These are phyloP conservation scores for Bruguiera parviflora DNA, from an alignment of 345 rosid species.

Conservation along the genomic window DNA sequence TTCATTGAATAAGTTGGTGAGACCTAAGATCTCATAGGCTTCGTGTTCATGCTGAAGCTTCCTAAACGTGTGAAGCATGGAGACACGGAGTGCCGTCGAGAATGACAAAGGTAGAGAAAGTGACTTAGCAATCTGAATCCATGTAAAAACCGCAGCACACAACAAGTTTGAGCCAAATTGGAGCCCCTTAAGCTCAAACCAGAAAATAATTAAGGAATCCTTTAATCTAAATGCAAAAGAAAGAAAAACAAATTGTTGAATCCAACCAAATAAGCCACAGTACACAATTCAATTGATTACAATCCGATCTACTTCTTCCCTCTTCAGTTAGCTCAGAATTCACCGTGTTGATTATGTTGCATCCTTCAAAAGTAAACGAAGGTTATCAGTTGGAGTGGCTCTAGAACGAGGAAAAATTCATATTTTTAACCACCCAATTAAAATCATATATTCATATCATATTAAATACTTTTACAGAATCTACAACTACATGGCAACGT, in stretches of 20 bases:
- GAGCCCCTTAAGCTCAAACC: constrained; percentile 4
- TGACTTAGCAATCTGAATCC: too few relatives aligned
- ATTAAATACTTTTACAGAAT: background rate
- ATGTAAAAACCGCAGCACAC: too few relatives aligned
- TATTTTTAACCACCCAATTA: background rate
- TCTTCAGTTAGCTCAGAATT: constrained; percentile 2
- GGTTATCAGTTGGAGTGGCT: background rate
- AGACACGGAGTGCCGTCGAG: too few relatives aligned
- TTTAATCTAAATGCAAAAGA: background rate
- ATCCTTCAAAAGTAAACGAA: background rate
- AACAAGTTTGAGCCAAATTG: constrained; percentile 1
- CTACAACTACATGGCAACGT: too few relatives aligned
- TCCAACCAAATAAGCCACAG: background rate
- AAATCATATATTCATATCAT: background rate
- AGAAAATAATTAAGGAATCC: background rate
- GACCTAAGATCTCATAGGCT: too few relatives aligned
- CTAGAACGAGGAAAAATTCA: background rate
- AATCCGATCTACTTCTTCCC: constrained; percentile 9
- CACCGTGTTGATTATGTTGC: background rate
- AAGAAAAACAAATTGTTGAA: background rate
- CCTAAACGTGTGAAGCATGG: too few relatives aligned
- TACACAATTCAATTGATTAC: background rate
- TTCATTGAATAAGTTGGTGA: too few relatives aligned
- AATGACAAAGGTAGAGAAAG: too few relatives aligned
- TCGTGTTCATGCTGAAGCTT: too few relatives aligned